Base-by-base conservation (phyloP, 176 grass and related monocot genomes). In the Dactylis glomerata region DNA sequence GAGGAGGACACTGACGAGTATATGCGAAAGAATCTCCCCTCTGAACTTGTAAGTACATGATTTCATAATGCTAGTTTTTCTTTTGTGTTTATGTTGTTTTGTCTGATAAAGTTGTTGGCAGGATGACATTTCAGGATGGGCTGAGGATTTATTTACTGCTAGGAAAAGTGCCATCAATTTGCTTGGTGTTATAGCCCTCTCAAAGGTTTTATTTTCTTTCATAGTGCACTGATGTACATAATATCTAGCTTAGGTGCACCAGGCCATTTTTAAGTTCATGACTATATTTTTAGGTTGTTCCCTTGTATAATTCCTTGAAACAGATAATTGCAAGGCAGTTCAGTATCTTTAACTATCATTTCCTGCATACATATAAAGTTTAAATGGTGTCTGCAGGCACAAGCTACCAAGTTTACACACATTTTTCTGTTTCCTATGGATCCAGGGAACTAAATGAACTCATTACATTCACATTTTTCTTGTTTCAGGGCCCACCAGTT, bases 101-200 rank as follows among this genome's bases (percentile, higher is more conserved):
- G 2, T 30, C 66, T 82, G 55, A 88, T 73, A n/a, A 68, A 56
- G 83, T 71, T 88, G 14, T 67, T 73, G 64, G 59, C 88, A 97
- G 95, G 95, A 97, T 73, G 95, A 92, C 75, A 87, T 94, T 91
- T 91, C 92, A 79, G 95, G 95, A 82, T 97, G 90, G 95, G 79
- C 86, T 75, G 95, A 92, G 81, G 92, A 94, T 90, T 87, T 97
- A 80, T 97, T 97, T 86, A 94, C 92, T 55, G 88, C 92, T 36
- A 94, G 92, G 79, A 97, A 94, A 91, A 97, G 92, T 82, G 95
- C 95, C 50, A 97, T 94, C 73, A 97, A 94, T 94, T 83, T 94
- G 77, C 92, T 97, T 86, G 90, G 95, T 81, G 88, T 92, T 83
- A 89, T 97, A 86, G 88, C 95, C 26, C 81, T 92, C 71, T 94